These are phyloP conservation scores for Nicotiana otophora DNA, from an alignment of 257 asterid species.

Conservation along the genomic window DNA sequence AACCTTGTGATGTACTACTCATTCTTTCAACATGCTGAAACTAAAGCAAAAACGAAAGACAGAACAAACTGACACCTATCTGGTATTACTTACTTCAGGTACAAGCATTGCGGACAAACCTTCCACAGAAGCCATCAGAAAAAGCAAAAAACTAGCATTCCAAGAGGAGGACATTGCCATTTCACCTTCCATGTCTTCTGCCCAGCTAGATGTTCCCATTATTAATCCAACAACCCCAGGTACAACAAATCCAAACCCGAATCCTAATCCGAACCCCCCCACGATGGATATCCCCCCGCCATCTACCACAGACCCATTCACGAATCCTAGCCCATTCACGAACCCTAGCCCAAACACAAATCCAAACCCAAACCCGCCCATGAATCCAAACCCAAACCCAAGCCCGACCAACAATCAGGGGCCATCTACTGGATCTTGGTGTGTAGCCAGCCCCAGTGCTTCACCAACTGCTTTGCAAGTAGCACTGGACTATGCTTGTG, in stretches of 20 bases:
- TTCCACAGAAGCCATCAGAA: slow-evolving; percentile 30
- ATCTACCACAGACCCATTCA: slow-evolving; percentile 20
- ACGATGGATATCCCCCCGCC: slow-evolving; percentile 14
- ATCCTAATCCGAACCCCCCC: slow-evolving; percentile 9
- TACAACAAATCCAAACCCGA: slow-evolving; percentile 19
- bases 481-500: slow-evolving; percentile 96
- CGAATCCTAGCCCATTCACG: slow-evolving; percentile 37
- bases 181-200: slow-evolving; percentile 29
- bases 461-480: slow-evolving; percentile 81
- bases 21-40: background rate
- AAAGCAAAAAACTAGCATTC: slow-evolving; percentile 30
- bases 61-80: background rate
- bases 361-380: background rate
- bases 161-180: slow-evolving; percentile 33
- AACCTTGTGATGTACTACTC: background rate
- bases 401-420: slow-evolving; percentile 17
- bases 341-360: slow-evolving; percentile 8
- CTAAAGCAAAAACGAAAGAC: background rate
- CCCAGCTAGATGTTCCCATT: slow-evolving; percentile 55
- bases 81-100: slow-evolving; percentile 39
- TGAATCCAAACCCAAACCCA: background rate
- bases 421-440: slow-evolving; percentile 71
- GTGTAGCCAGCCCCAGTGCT: slow-evolving; percentile 66
- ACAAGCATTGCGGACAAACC: slow-evolving; percentile 32
- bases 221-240: slow-evolving; percentile 64